Evolutionary conservation across 2,329 filamentous ascomycete species (phyloP), one percentile per base, ranked within the genome.

Genomic region (Domatiomyces catenatus): DNA sequence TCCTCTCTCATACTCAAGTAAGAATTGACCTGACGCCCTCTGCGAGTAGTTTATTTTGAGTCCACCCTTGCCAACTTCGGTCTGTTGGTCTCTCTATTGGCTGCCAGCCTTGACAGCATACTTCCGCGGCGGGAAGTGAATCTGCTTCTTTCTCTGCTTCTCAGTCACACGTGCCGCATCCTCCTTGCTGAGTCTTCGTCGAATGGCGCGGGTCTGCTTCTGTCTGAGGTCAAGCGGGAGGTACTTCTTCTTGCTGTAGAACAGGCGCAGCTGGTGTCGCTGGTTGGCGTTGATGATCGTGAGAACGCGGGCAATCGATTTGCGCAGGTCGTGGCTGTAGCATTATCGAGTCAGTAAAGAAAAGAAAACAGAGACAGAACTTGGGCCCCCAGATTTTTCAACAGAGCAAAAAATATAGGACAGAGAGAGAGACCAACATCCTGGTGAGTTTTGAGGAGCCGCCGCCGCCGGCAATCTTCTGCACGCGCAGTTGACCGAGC

Each of bases 191-290:
- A 98, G 79, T 69, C 86, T 81, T 78, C 93, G 86, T 69, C 92
- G 88, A 76, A 96, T 93, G 70, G 89, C 92, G 67, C 92, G 89
- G 70, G 92, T 98, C 79, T 92, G 83, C 86, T 96, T 96, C 70
- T 88, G 75, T 74, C 92, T 86, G 77, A 98, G 89, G 74, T 98
- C 93, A 71, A 98, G 87, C 61, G 92, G 92, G 60, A 88, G 76
- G 81, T 95, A 95, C 81, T 95, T 96, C 86, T 96, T 96, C 83
- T 84, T 85, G 81, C 94, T 93, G 83, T 98, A 98, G 85, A 96
- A 96, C 63, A 96, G 80, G 66, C 89, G 88, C 67, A 98, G 87
- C 77, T 96, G 89, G 63, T 87, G 79, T 72, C 93, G 85, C 80
- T 98, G 92, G 82, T 94, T 96, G 75, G 88, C 84, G 81, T 96